Evolutionary conservation across 2,329 filamentous ascomycete genomes (phyloP).

Genomic region (Exophiala spinifera): DNA sequence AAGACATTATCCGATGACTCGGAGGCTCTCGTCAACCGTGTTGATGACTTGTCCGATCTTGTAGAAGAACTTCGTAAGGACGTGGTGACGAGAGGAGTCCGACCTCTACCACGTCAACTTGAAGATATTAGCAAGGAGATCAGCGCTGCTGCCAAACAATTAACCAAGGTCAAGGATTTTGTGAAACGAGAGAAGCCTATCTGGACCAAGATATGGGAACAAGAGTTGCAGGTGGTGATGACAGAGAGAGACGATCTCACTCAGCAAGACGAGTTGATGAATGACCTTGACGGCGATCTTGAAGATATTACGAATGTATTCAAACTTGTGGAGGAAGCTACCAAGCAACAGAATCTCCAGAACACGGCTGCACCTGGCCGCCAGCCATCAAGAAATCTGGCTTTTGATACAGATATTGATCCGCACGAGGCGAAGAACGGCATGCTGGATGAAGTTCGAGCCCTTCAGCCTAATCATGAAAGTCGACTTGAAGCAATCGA

Average conservation of each 20-base stretch:
- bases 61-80: conserved; percentile 97
- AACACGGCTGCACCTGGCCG: conserved; percentile 35
- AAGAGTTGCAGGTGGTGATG: conserved; percentile 91
- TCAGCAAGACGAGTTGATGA: conserved; percentile 90
- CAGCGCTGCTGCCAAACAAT: conserved; percentile 71
- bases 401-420: conserved; percentile 56
- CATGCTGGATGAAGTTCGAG: conserved; percentile 87
- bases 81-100: conserved; percentile 87
- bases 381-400: conserved; percentile 46
- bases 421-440: conserved; percentile 83
- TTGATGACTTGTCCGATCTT: conserved; percentile 95
- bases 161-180: conserved; percentile 92
- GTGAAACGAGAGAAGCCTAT: conserved; percentile 88
- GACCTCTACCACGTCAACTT: conserved; percentile 83
- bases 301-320: conserved; percentile 94
- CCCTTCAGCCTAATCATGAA: conserved; percentile 91
- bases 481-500: conserved; percentile 91
- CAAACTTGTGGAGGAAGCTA: conserved; percentile 91
- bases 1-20: conserved; percentile 84
- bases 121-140: conserved; percentile 89
- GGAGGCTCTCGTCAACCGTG: conserved; percentile 82
- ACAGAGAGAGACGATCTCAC: conserved; percentile 92
- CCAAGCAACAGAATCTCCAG: conserved; percentile 89
- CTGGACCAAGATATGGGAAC: conserved; percentile 99
- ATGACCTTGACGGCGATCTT: conserved; percentile 88